These are phyloP conservation scores for Podospora pseudoanserina DNA, from an alignment of 495 filamentous ascomycete genomes.

Conservation along the genomic window DNA sequence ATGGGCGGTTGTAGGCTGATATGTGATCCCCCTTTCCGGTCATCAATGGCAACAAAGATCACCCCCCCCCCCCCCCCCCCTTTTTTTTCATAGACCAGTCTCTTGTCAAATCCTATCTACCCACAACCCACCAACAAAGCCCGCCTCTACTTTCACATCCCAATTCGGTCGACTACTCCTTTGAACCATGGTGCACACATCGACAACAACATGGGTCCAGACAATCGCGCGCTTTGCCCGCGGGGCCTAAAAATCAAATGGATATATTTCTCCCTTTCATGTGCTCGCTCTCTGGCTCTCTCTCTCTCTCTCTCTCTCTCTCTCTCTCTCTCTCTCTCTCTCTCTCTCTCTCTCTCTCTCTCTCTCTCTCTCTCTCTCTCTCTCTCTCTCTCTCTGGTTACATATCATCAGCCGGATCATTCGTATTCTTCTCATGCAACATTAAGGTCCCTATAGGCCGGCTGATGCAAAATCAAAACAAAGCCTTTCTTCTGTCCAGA, in stretches of 20 bases:
- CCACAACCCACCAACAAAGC: neutral
- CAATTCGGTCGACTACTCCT: neutral
- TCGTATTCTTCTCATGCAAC: slow-evolving; percentile 27
- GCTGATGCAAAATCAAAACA: slow-evolving; percentile 14
- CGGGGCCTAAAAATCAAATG: slow-evolving; percentile 19
- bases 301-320: neutral
- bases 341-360: neutral
- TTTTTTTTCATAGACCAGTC: neutral
- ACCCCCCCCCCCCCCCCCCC: too few species aligned
- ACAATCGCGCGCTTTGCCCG: neutral
- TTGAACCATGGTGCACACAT: neutral
- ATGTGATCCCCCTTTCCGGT: neutral
- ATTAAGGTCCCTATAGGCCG: slow-evolving; percentile 18
- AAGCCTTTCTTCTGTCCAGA: slow-evolving; percentile 26
- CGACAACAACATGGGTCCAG: neutral
- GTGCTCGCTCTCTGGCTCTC: neutral
- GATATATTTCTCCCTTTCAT: slow-evolving; percentile 15
- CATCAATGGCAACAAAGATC: neutral
- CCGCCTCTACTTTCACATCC: neutral
- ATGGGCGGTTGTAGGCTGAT: neutral
- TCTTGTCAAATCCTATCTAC: neutral
- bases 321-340: neutral
- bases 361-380: neutral
- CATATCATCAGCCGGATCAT: slow-evolving; percentile 22
- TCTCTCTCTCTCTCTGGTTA: neutral